phyloP scores from a whole-genome alignment of 768 basidiomycete species.

The Trametes sanguinea region DNA sequence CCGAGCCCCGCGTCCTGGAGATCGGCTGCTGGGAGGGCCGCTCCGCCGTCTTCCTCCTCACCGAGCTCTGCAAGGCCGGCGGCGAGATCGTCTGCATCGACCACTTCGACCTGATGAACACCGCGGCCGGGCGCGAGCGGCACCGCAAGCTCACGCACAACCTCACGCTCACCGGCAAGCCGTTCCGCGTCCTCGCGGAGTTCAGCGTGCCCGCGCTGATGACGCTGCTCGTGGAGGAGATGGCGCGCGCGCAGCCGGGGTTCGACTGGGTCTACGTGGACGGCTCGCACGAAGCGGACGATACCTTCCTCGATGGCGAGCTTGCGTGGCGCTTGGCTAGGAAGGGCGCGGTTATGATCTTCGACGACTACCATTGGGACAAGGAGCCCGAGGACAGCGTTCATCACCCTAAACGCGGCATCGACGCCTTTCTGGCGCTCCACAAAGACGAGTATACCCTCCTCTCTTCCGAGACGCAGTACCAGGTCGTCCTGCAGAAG shows the following conservation, averaged over 20 bases:
- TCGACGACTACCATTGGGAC: conserved; percentile 61
- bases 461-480: conserved; percentile 41
- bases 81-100: conserved; percentile 57
- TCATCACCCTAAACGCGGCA: conserved; percentile 57
- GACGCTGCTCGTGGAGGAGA: conserved; percentile 50
- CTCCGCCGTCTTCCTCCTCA: conserved; percentile 56
- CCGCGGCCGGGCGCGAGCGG: conserved; percentile 49
- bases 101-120: conserved; percentile 56
- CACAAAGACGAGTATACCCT: conserved; percentile 51
- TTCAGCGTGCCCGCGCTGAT: conserved; percentile 57
- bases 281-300: conserved; percentile 60
- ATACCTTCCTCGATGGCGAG: conserved; percentile 63
- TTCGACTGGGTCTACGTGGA: conserved; percentile 64
- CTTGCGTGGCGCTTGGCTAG: conserved; percentile 56
- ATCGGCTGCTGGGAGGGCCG: conserved; percentile 68
- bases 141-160: conserved; percentile 48
- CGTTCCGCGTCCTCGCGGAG: conserved; percentile 47
- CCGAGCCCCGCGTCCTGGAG: conserved; percentile 51
- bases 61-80: conserved; percentile 44
- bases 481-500: conserved; percentile 58
- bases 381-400: conserved; percentile 48
- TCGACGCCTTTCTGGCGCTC: conserved; percentile 54
- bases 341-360: conserved; percentile 52
- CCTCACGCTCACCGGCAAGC: conserved; percentile 45
- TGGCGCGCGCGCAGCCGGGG: conserved; percentile 37